Percentiles rank a stretch among this genome's conserved stretches.
phyloP scores from a whole-genome alignment of 345 rosid species.

The Eucalyptus cloeziana region DNA sequence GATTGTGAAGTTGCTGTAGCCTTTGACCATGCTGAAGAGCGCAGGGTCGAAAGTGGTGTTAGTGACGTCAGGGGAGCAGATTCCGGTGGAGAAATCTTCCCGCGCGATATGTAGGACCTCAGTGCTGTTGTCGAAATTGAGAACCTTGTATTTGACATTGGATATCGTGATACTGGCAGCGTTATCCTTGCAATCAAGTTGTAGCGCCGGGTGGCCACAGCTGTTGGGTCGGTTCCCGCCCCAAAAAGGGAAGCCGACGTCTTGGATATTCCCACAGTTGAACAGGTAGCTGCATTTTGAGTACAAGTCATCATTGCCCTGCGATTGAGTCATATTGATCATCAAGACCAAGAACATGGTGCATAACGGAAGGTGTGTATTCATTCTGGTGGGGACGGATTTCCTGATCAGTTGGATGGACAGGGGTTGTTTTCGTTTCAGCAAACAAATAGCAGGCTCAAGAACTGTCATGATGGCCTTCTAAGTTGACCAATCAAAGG shows the following conservation, averaged over 20 bases:
- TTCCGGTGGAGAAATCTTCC: background rate
- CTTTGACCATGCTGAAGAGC: background rate
- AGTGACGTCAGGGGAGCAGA: background rate
- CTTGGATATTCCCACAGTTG: background rate
- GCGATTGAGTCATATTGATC: background rate
- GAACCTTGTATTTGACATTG: background rate
- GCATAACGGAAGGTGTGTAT: background rate
- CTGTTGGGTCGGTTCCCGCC: background rate
- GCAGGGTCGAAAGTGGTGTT: slow-evolving; percentile 8
- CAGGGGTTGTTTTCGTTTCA: too few relatives aligned
- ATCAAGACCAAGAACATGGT: background rate
- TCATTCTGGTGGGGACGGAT: background rate
- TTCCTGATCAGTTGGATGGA: background rate
- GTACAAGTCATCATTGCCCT: background rate
- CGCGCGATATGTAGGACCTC: background rate
- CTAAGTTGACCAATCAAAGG: too few relatives aligned
- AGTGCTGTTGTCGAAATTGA: too few relatives aligned
- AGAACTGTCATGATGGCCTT: too few relatives aligned
- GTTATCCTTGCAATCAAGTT: slow-evolving; percentile 1
- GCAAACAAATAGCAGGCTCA: too few relatives aligned
- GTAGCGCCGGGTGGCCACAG: slow-evolving; percentile 12
- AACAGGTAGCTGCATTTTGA: background rate
- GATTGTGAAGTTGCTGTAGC: background rate
- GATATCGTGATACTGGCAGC: background rate
- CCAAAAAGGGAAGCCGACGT: slow-evolving; percentile 19